Evolutionary conservation across 2,329 filamentous ascomycete genomes (phyloP).

Genomic region (Corynespora cassiicola): DNA sequence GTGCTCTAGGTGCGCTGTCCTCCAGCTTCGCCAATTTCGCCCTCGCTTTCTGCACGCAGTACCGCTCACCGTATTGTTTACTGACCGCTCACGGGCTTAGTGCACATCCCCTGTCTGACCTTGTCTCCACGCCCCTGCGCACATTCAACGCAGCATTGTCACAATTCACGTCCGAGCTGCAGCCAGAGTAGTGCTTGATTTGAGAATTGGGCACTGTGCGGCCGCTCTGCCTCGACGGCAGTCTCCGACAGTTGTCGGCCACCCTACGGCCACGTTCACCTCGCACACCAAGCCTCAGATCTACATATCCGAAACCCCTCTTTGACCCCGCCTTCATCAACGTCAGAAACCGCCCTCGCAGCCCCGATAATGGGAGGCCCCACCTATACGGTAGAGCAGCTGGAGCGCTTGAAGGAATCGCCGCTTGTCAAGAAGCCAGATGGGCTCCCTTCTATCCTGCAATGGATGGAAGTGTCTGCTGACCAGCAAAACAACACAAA

Average conservation of each 20-base stretch:
- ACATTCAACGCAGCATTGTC: slow-evolving; percentile 17
- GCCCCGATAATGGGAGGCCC: slow-evolving; percentile 35
- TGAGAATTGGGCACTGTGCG: slow-evolving; percentile 23
- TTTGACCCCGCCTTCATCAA: slow-evolving; percentile 13
- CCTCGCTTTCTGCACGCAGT: not conserved
- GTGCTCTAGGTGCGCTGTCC: slow-evolving; percentile 18
- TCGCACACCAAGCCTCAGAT: slow-evolving; percentile 7
- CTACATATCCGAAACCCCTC: slow-evolving; percentile 21
- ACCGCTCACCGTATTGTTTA: not conserved
- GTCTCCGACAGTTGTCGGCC: slow-evolving; percentile 16
- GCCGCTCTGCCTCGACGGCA: slow-evolving; percentile 23
- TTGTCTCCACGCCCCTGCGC: slow-evolving; percentile 9
- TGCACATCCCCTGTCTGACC: slow-evolving; percentile 4
- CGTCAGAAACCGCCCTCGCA: slow-evolving; percentile 10
- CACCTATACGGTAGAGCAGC: slow-evolving; percentile 75
- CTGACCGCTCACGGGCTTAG: not conserved
- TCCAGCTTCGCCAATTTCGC: not conserved
- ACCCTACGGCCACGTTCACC: slow-evolving; percentile 8
- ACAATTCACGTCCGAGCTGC: slow-evolving; percentile 13
- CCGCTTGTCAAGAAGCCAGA: slow-evolving; percentile 83
- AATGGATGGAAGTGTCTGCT: slow-evolving; percentile 86
- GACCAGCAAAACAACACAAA: slow-evolving; percentile 25
- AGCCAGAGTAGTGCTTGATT: slow-evolving; percentile 19
- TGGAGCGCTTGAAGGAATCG: slow-evolving; percentile 79
- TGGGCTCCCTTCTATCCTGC: slow-evolving; percentile 80